These are phyloP conservation scores for Globisporangium mamillatum DNA, from an alignment of 352 stramenopile species.

Conservation along the genomic window DNA sequence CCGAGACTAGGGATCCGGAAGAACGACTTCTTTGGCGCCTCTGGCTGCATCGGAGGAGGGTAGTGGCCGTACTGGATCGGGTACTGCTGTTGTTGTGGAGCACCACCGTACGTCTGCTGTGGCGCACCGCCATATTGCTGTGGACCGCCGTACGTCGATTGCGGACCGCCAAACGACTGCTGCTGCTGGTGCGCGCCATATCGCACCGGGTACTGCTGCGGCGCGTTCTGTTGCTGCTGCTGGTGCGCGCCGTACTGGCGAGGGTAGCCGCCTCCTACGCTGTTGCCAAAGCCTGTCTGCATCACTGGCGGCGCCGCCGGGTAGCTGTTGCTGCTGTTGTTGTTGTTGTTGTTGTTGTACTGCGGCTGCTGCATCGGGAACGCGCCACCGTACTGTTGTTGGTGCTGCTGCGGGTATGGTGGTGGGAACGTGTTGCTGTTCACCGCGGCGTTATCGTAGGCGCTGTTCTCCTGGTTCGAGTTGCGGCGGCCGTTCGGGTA, in stretches of 20 bases:
- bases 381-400: constrained; percentile 21
- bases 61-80: constrained; percentile 30
- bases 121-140: constrained; percentile 32
- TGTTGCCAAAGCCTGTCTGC: constrained; percentile 22
- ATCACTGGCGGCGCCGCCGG: constrained; percentile 13
- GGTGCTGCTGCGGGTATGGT: constrained; percentile 45
- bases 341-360: neutral
- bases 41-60: constrained; percentile 49
- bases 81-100: constrained; percentile 25
- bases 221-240: constrained; percentile 22
- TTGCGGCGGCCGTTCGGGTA: constrained; percentile 35
- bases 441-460: constrained; percentile 14
- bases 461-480: constrained; percentile 60
- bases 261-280: constrained; percentile 37
- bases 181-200: constrained; percentile 18
- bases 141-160: constrained; percentile 20
- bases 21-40: constrained; percentile 63
- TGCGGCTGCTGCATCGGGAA: constrained; percentile 19
- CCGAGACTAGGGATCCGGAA: constrained; percentile 64
- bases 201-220: constrained; percentile 17
- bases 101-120: constrained; percentile 25
- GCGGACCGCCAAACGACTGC: constrained; percentile 25
- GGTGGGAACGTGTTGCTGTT: constrained; percentile 49
- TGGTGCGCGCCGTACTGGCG: constrained; percentile 42
- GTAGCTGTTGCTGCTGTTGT: constrained; percentile 1